phyloP scores from a whole-genome alignment of 768 basidiomycete species.

The Pleurotus platypus region DNA sequence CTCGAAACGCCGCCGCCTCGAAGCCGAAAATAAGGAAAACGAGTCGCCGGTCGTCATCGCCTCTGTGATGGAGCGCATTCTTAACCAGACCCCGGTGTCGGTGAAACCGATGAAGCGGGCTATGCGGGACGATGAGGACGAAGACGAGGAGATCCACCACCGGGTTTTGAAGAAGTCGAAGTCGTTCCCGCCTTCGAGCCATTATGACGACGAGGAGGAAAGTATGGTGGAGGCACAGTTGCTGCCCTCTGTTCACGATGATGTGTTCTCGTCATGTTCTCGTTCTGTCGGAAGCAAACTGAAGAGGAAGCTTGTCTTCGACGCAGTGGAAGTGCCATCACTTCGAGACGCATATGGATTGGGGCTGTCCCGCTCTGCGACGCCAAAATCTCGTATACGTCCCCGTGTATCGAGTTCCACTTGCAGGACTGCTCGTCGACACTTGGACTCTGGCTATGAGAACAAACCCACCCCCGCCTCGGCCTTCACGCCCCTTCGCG shows the following conservation, averaged over 20 bases:
- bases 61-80: conserved; percentile 45
- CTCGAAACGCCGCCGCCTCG: conserved; percentile 33
- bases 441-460: conserved; percentile 6
- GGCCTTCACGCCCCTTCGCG: neutral
- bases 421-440: conserved; percentile 9
- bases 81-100: conserved; percentile 28
- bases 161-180: neutral
- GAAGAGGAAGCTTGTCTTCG: conserved; percentile 52
- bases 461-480: conserved; percentile 6
- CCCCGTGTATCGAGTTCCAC: conserved; percentile 10
- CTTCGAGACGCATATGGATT: conserved; percentile 18
- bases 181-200: conserved; percentile 1
- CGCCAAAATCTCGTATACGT: too few species aligned
- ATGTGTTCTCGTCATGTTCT: conserved; percentile 3
- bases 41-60: conserved; percentile 34
- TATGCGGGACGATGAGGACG: conserved; percentile 27
- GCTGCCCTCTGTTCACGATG: neutral
- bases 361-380: too few species aligned
- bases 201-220: conserved; percentile 10
- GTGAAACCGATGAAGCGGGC: conserved; percentile 42
- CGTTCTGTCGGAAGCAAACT: neutral
- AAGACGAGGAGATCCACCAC: conserved; percentile 20
- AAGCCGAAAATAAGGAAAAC: conserved; percentile 58
- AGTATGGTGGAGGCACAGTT: conserved; percentile 7
- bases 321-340: conserved; percentile 47